Evolutionary conservation across 2,329 filamentous ascomycete species (phyloP).

Genomic region (Venturia nashicola): DNA sequence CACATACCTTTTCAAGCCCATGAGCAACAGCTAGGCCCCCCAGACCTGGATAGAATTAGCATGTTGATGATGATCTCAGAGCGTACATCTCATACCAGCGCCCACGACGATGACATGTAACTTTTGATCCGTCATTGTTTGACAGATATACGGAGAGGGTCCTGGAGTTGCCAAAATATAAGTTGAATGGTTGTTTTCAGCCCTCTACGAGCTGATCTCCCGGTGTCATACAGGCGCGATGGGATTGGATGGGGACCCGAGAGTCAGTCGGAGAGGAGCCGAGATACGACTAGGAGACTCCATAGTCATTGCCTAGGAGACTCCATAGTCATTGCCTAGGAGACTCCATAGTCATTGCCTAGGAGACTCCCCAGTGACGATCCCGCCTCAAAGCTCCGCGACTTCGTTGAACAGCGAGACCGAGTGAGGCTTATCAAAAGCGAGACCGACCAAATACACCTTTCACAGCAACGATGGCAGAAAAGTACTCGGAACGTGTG

Average conservation of each 20-base stretch:
- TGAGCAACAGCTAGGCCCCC: slow-evolving; percentile 9
- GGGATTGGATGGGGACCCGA: neutral
- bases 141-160: neutral
- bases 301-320: no score
- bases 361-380: neutral
- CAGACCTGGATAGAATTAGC: neutral
- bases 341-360: no score
- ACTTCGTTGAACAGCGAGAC: neutral
- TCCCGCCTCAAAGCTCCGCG: neutral
- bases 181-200: neutral
- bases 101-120: slow-evolving; percentile 9
- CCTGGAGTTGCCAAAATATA: neutral
- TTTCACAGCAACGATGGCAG: neutral
- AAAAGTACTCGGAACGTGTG: neutral
- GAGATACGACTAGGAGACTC: no score
- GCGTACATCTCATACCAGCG: slow-evolving; percentile 1
- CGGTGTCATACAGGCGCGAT: neutral
- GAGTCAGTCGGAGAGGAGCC: neutral
- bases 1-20: slow-evolving; percentile 6
- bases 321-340: no score
- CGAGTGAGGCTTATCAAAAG: neutral
- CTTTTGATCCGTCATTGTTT: neutral
- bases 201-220: neutral
- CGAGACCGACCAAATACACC: neutral
- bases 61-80: neutral